Percentiles rank a stretch among this genome's conserved stretches.
Conservation (phyloP, 2,329 filamentous ascomycete species). For the Sporothrix mexicana region DNA sequence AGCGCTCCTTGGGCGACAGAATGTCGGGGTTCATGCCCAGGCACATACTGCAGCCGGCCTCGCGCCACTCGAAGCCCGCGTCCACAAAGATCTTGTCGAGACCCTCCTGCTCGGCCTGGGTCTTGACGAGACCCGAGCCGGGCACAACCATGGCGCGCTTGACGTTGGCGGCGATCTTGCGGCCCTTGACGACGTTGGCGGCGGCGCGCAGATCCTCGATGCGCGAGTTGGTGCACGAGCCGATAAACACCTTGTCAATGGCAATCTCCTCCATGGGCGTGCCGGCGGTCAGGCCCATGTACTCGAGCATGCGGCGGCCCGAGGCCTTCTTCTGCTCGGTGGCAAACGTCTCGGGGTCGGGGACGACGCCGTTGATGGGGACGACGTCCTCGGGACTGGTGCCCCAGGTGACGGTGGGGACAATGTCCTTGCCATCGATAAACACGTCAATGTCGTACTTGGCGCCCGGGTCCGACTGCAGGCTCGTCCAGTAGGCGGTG, state of each 20-base stretch:
- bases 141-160: conserved; percentile 97
- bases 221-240: conserved; percentile 95
- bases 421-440: conserved; percentile 90
- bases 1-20: conserved; percentile 86
- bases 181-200: conserved; percentile 83
- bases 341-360: conserved; percentile 84
- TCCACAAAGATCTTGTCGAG: conserved; percentile 91
- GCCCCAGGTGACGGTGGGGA: conserved; percentile 94
- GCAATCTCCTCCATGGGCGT: conserved; percentile 90
- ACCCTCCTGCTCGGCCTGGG: conserved; percentile 87
- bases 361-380: conserved; percentile 90
- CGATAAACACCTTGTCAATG: conserved; percentile 97
- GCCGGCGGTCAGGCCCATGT: conserved; percentile 90
- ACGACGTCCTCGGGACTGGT: conserved; percentile 95
- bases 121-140: conserved; percentile 92
- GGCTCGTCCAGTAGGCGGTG: conserved; percentile 81
- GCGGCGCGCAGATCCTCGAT: conserved; percentile 94
- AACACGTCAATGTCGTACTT: conserved; percentile 89
- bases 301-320: conserved; percentile 83
- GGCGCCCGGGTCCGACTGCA: conserved; percentile 85
- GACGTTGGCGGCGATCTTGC: conserved; percentile 84
- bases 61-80: conserved; percentile 96
- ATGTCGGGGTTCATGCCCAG: conserved; percentile 99
- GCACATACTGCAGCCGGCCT: conserved; percentile 99
- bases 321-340: conserved; percentile 79